phyloP scores from a whole-genome alignment of 73 alveolate species.

The Tetrahymena borealis region DNA sequence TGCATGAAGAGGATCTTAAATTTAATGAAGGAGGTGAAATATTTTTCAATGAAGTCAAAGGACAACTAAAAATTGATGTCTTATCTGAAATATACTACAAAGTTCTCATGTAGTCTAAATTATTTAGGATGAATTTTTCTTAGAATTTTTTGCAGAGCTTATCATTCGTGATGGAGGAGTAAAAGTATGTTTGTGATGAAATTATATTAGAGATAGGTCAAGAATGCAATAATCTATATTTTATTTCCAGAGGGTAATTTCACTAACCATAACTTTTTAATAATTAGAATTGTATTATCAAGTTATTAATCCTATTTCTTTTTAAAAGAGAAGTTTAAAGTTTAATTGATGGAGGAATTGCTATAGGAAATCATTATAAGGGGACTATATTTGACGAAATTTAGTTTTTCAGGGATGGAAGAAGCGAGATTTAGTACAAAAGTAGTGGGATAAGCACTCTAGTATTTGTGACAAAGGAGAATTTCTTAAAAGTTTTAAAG shows the following conservation, averaged over 20 bases:
- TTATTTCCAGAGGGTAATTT: neutral
- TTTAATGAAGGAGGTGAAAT: neutral
- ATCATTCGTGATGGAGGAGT: neutral
- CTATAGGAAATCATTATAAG: neutral
- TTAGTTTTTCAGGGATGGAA: neutral
- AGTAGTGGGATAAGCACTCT: neutral
- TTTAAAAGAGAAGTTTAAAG: neutral
- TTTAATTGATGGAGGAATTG: neutral
- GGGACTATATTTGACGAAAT: neutral
- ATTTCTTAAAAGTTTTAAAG: neutral
- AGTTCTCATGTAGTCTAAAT: neutral
- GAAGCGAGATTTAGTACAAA: neutral
- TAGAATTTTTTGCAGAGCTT: neutral
- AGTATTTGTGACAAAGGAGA: neutral
- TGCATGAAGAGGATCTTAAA: neutral
- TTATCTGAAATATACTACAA: neutral
- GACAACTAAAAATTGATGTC: neutral
- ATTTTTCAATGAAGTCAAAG: neutral
- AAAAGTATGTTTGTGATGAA: neutral
- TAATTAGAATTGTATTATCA: neutral
- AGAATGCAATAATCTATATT: neutral
- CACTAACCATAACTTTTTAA: too few species aligned
- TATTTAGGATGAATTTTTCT: neutral
- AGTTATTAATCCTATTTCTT: neutral
- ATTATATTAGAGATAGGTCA: neutral